Evolutionary conservation across 1,284 basidiomycete genomes (phyloP).

Genomic region (Trichosporon ovoides): DNA sequence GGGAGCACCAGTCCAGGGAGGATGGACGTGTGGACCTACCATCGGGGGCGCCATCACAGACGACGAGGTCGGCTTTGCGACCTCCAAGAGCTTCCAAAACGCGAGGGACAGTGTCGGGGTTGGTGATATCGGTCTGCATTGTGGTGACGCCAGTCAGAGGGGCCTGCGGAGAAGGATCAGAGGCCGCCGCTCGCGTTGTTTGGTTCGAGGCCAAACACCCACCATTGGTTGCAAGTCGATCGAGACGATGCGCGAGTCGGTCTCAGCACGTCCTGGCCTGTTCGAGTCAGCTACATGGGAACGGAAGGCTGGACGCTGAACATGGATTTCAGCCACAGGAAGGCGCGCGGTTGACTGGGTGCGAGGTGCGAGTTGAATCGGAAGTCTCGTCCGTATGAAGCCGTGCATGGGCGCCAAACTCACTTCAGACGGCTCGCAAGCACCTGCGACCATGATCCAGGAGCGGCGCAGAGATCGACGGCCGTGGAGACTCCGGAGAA

Average conservation of each 20-base stretch:
- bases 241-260: conserved; percentile 50
- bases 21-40: conserved; percentile 34
- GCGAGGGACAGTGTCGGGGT: conserved; percentile 51
- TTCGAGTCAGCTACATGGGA: background rate
- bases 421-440: conserved; percentile 45
- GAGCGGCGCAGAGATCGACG: conserved; percentile 58
- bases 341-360: background rate
- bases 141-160: conserved; percentile 54
- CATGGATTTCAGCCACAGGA: background rate
- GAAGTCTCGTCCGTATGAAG: background rate
- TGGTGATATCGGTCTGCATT: conserved; percentile 56
- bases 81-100: conserved; percentile 53
- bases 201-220: conserved; percentile 6
- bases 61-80: conserved; percentile 53
- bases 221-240: conserved; percentile 58
- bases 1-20: background rate
- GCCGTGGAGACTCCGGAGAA: conserved; percentile 50
- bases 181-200: background rate
- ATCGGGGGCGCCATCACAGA: conserved; percentile 59
- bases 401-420: background rate
- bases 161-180: conserved; percentile 39
- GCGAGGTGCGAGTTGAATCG: background rate
- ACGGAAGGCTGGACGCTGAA: background rate
- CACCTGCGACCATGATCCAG: conserved; percentile 51
- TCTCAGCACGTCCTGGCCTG: conserved; percentile 7